Evolutionary conservation across 768 basidiomycete genomes (phyloP), one percentile per base, ranked within the genome.

Genomic region (Lanmaoa pseudosensibilis): DNA sequence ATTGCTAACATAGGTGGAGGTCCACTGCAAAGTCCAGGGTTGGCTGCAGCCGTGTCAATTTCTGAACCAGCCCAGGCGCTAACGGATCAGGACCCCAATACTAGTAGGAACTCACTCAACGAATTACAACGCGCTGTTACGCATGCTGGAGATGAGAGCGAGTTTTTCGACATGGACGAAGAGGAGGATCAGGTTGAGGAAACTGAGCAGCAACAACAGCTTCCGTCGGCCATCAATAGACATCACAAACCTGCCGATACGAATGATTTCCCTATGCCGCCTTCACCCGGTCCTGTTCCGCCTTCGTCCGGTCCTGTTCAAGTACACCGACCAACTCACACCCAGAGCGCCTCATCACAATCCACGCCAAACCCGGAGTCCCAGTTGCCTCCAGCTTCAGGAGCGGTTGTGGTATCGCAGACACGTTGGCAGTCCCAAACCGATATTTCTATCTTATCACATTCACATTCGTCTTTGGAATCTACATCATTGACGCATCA

Each of bases 1-100:
- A 86, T 90, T 54, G 78, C 83, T 37, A 83, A 80, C 62, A 84
- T 88, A 80, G 73, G 72, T 37, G 88, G 90, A 54, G 86, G 84
- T 5, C 85, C 88, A 3, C 66, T 74, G 9, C 72, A 81, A 27
- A 87, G 83, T 64, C 83, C 87, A 7, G 57, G 58, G 10, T 55
- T 57, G 30, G 44, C 36, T 46, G 11, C 44, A 23, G n/a, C 34
- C n/a, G 37, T 25, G 5, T 34, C 57, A 21, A 40, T 19, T 12
- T 46, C 48, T 12, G 55, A 49, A 37, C 15, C 39, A 8, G 1
- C 32, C 13, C 55, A 57, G 23, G 34, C 33, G n/a, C 46, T 43
- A 47, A 40, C 13, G 5, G 15, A 18, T 36, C 50, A 50, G 4
- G 39, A 37, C 11, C 1, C 38, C 45, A 16, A 45, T 38, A 15